Conservation (phyloP, 306 rosid species). For the Cucurbita argyrosperma region DNA sequence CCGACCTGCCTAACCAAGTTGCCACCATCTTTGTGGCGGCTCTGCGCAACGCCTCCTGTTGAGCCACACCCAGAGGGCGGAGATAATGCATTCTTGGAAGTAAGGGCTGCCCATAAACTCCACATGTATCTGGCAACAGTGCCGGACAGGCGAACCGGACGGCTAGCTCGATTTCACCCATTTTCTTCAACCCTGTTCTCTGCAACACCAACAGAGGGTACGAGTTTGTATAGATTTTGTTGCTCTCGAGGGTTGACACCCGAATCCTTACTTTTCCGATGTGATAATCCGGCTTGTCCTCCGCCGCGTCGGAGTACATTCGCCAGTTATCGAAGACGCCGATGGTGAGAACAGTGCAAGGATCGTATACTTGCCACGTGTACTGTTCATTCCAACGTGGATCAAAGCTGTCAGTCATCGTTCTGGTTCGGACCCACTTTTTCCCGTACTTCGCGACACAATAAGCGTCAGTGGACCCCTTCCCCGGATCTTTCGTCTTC, state of each 20-base stretch:
- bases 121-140: conserved; percentile 57
- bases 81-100: conserved; percentile 84
- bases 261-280: conserved; percentile 78
- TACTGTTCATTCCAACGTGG: conserved; percentile 63
- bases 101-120: conserved; percentile 62
- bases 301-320: conserved; percentile 18
- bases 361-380: conserved; percentile 54
- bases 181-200: conserved; percentile 59
- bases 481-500: conserved; percentile 23
- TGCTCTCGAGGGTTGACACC: conserved; percentile 75
- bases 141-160: conserved; percentile 70
- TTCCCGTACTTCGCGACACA: conserved; percentile 56
- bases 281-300: conserved; percentile 23
- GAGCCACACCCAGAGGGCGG: conserved; percentile 75
- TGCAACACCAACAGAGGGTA: conserved; percentile 49
- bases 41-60: conserved; percentile 73
- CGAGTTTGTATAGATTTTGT: conserved; percentile 57
- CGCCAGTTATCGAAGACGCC: conserved; percentile 46
- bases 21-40: conserved; percentile 80
- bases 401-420: conserved; percentile 34
- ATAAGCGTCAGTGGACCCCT: conserved; percentile 44
- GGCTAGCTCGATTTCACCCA: conserved; percentile 83
- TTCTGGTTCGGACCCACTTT: conserved; percentile 51
- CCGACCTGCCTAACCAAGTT: conserved; percentile 58
- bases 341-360: conserved; percentile 39